Evolutionary conservation across 345 rosid genomes (phyloP).

Genomic region (Gossypium mustelinum): DNA sequence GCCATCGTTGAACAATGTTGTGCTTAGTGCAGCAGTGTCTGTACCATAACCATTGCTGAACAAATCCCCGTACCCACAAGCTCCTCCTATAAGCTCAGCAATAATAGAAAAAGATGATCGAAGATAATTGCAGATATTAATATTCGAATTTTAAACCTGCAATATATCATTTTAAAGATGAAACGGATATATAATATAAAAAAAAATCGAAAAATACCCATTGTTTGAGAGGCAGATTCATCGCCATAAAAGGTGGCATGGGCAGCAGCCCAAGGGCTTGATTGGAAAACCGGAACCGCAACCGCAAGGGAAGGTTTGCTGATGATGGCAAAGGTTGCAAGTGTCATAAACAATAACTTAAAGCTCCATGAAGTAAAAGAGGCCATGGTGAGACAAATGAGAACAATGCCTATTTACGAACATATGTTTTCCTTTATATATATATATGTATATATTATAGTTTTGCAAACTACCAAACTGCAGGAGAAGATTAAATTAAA

Average conservation of each 20-base stretch:
- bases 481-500: no score
- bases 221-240: constrained; percentile 52
- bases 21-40: constrained; percentile 63
- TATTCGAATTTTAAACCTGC: background rate
- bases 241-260: constrained; percentile 75
- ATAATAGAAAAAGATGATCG: no score
- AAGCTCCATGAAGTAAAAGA: constrained; percentile 18
- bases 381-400: no score
- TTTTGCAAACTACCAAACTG: no score
- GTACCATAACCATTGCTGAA: constrained; percentile 59
- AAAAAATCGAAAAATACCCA: constrained; percentile 29
- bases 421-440: background rate
- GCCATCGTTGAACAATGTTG: constrained; percentile 61
- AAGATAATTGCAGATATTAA: no score
- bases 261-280: constrained; percentile 50
- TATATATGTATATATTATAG: no score
- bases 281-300: constrained; percentile 20
- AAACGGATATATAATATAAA: background rate
- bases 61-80: constrained; percentile 83
- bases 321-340: constrained; percentile 19
- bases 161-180: background rate
- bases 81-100: constrained; percentile 43
- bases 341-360: constrained; percentile 21
- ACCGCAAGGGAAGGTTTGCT: constrained; percentile 7
- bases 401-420: no score